Base-by-base conservation (phyloP, 2,329 filamentous ascomycete species). In the Plenodomus biglobosus region DNA sequence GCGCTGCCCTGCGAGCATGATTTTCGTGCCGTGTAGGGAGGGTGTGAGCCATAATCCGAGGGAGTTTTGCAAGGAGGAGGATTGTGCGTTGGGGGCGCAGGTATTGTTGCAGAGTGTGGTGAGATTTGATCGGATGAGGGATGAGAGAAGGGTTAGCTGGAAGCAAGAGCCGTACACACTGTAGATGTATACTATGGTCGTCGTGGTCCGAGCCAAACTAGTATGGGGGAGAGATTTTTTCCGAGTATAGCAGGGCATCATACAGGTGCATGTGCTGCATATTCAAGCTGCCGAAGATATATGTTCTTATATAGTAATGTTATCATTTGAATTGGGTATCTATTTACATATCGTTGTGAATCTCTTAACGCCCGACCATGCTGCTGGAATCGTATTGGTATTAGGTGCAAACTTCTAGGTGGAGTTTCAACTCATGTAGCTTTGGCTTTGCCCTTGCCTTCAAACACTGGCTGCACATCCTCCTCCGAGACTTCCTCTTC, bases 51-150 rank as follows among this genome's bases (percentile, higher is more conserved):
- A 78, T 52, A 77, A 78, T 58, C 76, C 76, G 8, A 56, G 62
- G 0, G 76, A 78, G 58, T 78, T 72, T 50, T 73, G 70, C 17
- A 73, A 67, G 40, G 74, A 75, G 13, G 73, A 76, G 53, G 73
- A 76, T 51, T 78, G 76, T 66, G 73, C 71, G 18, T 56, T 76
- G 42, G 76, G 76, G 0, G 70, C 75, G 15, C 78, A 81, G 59
- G 75, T 79, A 3, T 55, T 82, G 56, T 57, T 80, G 45, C 76
- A 79, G 39, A 74, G 77, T 38, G 77, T 81, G 44, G 44, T 80
- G 43, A 68, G 75, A 35, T 80, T 75, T 64, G 78, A 80, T 65
- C 59, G 68, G 34, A 61, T 77, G 64, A 70, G 76, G 50, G 71
- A 70, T 36, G 59, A 71, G 53, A 58, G 64, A 36, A 56, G 63